phyloP scores from a whole-genome alignment of 2,329 filamentous ascomycete species.

The Magnaporthiopsis poae region DNA sequence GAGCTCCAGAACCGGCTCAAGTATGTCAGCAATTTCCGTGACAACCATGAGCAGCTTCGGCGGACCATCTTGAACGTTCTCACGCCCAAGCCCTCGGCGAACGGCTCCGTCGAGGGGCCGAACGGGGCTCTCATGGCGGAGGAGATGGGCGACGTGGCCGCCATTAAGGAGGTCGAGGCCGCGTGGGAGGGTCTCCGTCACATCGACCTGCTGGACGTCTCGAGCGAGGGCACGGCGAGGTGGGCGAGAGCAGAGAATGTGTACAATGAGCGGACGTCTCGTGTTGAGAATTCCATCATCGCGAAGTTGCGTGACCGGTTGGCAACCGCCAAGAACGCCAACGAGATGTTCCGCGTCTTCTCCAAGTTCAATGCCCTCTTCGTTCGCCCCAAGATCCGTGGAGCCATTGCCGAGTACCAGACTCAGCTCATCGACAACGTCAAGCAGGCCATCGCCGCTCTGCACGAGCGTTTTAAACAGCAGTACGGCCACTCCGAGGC shows the following conservation, averaged over 20 bases:
- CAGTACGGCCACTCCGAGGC: constrained; percentile 98
- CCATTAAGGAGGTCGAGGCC: constrained; percentile 88
- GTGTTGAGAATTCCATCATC: constrained; percentile 98
- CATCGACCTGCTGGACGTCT: constrained; percentile 88
- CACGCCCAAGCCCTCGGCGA: constrained; percentile 57
- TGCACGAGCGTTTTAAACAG: constrained; percentile 96
- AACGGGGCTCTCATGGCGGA: constrained; percentile 59
- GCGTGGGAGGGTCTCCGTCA: constrained; percentile 91
- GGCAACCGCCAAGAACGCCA: constrained; percentile 90
- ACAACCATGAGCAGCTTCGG: constrained; percentile 95
- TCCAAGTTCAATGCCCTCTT: constrained; percentile 99
- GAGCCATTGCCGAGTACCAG: constrained; percentile 95
- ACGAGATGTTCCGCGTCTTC: constrained; percentile 99
- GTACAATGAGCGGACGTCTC: constrained; percentile 93
- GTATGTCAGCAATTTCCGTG: constrained; percentile 88
- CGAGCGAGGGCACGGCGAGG: constrained; percentile 74
- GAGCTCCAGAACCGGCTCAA: constrained; percentile 83
- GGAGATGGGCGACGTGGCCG: constrained; percentile 94
- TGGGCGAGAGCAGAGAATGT: constrained; percentile 92
- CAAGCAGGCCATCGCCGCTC: constrained; percentile 82
- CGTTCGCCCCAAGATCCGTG: constrained; percentile 95
- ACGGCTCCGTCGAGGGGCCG: constrained; percentile 39
- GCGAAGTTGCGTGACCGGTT: constrained; percentile 82
- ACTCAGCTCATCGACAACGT: constrained; percentile 96
- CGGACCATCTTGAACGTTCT: constrained; percentile 95